Base-by-base conservation (phyloP, 257 asterid genomes). In the Nicotiana tomentosiformis region DNA sequence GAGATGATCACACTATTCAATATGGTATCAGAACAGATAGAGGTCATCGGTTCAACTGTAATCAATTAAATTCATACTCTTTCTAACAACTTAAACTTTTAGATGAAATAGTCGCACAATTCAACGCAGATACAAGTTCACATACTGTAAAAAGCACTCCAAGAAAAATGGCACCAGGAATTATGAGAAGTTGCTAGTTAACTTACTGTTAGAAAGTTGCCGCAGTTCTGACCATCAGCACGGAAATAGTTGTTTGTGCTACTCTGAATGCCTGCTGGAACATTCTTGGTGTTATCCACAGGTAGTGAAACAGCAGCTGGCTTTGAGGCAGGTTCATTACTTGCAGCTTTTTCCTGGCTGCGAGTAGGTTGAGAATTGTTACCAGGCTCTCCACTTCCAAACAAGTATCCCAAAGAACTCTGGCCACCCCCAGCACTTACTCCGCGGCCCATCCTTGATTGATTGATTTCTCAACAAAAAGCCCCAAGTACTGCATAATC, bases 371-470 rank as follows among this genome's bases (percentile, higher is more conserved):
- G 83, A 84, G 90, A 81, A 67, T 82, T 43, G 53, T 72, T 67
- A 7, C 91, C 30, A 77, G 91, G 76, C 77, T 66, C 77, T 51
- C 90, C 97, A 72, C 88, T 76, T 74, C 97, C 97, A 65, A 93
- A 94, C 49, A 94, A 91, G 90, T 94, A 94, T 8, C 97, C 97
- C 86, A 94, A 84, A 5, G 98, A 94, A 87, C 98, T 94, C 87
- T 93, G 93, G 8, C 97, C 97, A 37, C 98, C 98, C 56, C 98
- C 98, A 49, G 93, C 95, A 77, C 97, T 94, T 5, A 86, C 91
- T 85, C 97, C 97, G 49, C 98, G 92, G 55, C 97, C 95, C 98
- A 93, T 93, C 84, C 81, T 87, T 82, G 70, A 56, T 43, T 4
- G 49, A 33, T 37, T 55, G n/a, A 14, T 39, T 74, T 81, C 80